These are phyloP conservation scores for Paracoccidioides brasiliensis DNA, from an alignment of 2,329 filamentous ascomycete genomes.

Conservation along the genomic window DNA sequence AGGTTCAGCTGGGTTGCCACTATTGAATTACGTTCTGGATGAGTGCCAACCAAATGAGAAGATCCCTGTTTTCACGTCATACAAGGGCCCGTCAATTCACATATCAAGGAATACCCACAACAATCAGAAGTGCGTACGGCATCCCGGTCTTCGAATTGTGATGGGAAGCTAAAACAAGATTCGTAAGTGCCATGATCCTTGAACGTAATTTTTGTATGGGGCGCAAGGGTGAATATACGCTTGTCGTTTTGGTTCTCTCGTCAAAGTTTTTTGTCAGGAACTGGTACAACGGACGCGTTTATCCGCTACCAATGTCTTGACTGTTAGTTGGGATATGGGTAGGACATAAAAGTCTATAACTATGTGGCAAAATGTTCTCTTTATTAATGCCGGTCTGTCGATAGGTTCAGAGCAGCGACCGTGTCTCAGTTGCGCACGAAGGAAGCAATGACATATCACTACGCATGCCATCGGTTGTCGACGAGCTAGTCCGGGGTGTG, in stretches of 20 bases:
- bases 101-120: not conserved
- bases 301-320: not conserved
- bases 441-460: too few species aligned
- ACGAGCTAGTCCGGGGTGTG: not conserved
- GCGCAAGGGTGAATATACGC: not conserved
- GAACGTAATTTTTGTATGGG: not conserved
- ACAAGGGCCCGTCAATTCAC: not conserved
- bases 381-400: not conserved
- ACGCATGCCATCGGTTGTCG: not conserved
- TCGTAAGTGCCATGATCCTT: not conserved
- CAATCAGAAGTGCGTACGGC: not conserved
- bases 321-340: not conserved
- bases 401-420: not conserved
- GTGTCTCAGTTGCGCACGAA: not conserved
- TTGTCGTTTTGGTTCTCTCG: not conserved
- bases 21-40: not conserved
- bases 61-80: constrained; percentile 1
- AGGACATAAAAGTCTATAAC: not conserved
- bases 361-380: not conserved
- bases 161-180: not conserved
- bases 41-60: not conserved
- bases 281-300: constrained; percentile 1
- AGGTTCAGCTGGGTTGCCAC: not conserved
- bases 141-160: not conserved
- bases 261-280: not conserved